Base-by-base conservation (phyloP, 495 filamentous ascomycete species). In the Penicillium soppii region DNA sequence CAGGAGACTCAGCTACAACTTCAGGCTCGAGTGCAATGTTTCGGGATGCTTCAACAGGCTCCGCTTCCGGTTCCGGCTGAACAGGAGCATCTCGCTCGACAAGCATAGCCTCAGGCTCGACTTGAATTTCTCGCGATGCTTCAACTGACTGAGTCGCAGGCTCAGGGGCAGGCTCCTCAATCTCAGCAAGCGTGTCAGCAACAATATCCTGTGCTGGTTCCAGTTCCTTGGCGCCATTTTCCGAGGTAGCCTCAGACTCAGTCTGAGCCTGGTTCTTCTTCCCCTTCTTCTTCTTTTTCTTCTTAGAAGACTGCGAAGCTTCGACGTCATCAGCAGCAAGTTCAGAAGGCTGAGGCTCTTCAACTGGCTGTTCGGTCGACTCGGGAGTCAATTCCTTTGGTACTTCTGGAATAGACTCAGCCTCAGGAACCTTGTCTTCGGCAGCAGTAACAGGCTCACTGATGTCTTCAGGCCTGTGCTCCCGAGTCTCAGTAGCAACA, bases 271-370 rank as follows among this genome's bases (percentile, higher is more conserved):
- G 61, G 12, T 52, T 57, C 56, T 70, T 70, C 56, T 70, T 69
- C 20, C 58, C 58, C 53, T 66, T 71, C 22, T 68, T 68, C 43
- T 69, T 71, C 30, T 72, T 69, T 52, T 67, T 72, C 57, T 73
- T 72, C 50, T 66, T 67, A 0, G 70, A 67, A 29, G 56, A 58
- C 2, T 55, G 35, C 1, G 57, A 42, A 5, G 53, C 46, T 0
- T 43, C 6, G 35, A 35, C 25, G 8, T 56, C 54, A n/a, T 68
- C 61, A 7, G 38, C 35, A 38, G 41, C 37, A 3, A 52, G 6
- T 10, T 62, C 58, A 38, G 65, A 3, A 12, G 39, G 29, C 9
- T 56, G 32, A 13, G 40, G 5, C 27, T 54, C 26, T 19, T 59
- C 26, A 23, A 16, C 12, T n/a, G 27, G 26, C 17, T 49, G 17